Evolutionary conservation across 2,329 filamentous ascomycete genomes (phyloP), one percentile per base, ranked within the genome.

Genomic region (Camillea tinctor): DNA sequence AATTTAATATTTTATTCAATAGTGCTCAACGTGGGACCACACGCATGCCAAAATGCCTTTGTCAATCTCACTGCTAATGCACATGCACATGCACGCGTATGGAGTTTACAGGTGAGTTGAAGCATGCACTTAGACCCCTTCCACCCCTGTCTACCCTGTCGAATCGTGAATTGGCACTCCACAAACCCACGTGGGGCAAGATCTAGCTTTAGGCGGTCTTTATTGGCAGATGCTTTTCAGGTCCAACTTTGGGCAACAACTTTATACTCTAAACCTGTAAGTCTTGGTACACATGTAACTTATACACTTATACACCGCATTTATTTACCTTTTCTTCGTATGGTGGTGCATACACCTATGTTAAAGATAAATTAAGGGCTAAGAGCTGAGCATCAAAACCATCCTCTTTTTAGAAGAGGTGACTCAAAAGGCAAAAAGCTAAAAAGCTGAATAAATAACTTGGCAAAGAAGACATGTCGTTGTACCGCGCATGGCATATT

Each of bases 121-220:
- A 57, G 17, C 4, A 19, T n/a, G n/a, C n/a, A n/a, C n/a, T n/a
- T n/a, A n/a, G n/a, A n/a, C 24, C 24, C 24, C 24, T 8, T 8
- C 23, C 22, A 50, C 58, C 61, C 58, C 50, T 54, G 51, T 56
- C 53, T 15, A 52, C 54, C 50, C 50, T 22, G 22, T 24, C 50
- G 17, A 21, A 24, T 22, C 22, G 50, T 7, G 20, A 24, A 4
- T 24, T 22, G 21, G 40, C 24, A 60, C 56, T 36, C 55, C 62
- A 63, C 62, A 60, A 66, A 62, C 60, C 17, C 62, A 64, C 62
- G 64, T 66, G 62, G 49, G n/a, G 36, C 23, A 44, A 15, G 36
- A 51, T 24, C 19, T 51, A 7, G 26, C 24, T 9, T 40, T 40
- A 48, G 30, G 24, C 54, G 56, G 22, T 50, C 36, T 23, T 53